Conservation (phyloP, 768 basidiomycete genomes). For the Polyporus arcularius region DNA sequence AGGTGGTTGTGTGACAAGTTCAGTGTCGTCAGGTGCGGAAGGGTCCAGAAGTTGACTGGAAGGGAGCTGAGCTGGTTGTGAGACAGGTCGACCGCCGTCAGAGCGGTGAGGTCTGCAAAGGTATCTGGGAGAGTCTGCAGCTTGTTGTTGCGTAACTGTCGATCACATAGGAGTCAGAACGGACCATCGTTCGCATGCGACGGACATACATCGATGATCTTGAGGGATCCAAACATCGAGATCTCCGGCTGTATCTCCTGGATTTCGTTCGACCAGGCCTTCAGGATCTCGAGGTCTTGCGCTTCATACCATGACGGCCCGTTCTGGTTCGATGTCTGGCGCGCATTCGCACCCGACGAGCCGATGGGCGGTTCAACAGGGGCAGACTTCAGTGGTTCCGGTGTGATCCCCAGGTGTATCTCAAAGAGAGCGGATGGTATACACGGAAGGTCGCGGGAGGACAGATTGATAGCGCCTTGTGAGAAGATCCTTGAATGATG, state of each 20-base stretch:
- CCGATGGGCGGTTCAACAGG: constrained; percentile 58
- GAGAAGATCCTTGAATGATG: constrained; percentile 21
- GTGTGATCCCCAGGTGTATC: constrained; percentile 74
- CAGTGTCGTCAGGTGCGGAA: constrained; percentile 65
- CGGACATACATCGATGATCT: constrained; percentile 70
- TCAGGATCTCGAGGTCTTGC: constrained; percentile 73
- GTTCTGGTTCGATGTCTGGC: constrained; percentile 42
- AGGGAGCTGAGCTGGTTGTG: constrained; percentile 66
- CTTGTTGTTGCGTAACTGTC: constrained; percentile 76
- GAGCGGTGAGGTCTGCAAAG: constrained; percentile 66
- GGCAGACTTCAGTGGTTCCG: constrained; percentile 67
- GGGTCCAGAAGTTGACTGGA: constrained; percentile 64
- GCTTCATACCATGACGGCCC: constrained; percentile 79
- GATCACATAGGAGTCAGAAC: constrained; percentile 4
- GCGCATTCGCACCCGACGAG: constrained; percentile 30
- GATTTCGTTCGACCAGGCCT: constrained; percentile 82
- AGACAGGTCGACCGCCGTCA: constrained; percentile 73
- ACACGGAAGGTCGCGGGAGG: constrained; percentile 70
- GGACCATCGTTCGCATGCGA: not conserved
- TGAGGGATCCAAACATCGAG: constrained; percentile 80
- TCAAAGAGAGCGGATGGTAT: constrained; percentile 79
- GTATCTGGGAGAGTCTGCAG: constrained; percentile 60
- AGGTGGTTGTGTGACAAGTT: constrained; percentile 75
- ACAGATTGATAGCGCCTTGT: constrained; percentile 74
- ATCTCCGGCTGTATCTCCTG: constrained; percentile 80